Evolutionary conservation across 441 rosid species (phyloP).

Genomic region (Gossypium davidsonii): DNA sequence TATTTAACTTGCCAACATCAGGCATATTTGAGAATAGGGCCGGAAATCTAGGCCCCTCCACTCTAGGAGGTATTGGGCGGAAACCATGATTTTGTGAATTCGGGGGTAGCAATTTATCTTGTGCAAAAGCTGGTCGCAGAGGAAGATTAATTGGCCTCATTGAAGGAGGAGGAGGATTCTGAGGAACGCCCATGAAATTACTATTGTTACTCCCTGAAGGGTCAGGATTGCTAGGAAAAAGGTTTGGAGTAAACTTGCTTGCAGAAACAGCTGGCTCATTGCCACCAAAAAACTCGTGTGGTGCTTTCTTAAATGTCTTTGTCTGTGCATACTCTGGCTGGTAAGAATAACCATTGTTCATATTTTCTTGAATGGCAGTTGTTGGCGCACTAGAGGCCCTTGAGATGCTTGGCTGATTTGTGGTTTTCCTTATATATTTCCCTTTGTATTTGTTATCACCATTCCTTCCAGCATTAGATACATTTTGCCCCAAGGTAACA

Average conservation of each 20-base stretch:
- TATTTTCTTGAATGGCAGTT: constrained; percentile 32
- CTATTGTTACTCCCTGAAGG: constrained; percentile 27
- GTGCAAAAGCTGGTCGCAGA: constrained; percentile 35
- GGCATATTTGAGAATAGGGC: constrained; percentile 30
- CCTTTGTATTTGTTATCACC: constrained; percentile 35
- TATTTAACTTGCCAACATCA: constrained; percentile 43
- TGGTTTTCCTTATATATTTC: constrained; percentile 25
- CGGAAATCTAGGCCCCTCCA: constrained; percentile 33
- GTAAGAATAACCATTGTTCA: constrained; percentile 27
- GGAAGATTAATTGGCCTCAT: constrained; percentile 35
- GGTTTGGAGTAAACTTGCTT: constrained; percentile 29
- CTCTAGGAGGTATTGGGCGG: constrained; percentile 36
- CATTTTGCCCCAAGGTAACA: constrained; percentile 15
- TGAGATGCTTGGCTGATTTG: constrained; percentile 36
- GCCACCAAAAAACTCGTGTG: constrained; percentile 59
- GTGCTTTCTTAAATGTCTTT: constrained; percentile 67
- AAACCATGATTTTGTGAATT: constrained; percentile 32
- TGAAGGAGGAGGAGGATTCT: constrained; percentile 31
- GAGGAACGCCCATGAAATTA: constrained; percentile 32
- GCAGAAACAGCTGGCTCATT: constrained; percentile 36
- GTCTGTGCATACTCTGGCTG: constrained; percentile 36
- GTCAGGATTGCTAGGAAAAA: constrained; percentile 32
- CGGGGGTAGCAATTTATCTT: constrained; percentile 29
- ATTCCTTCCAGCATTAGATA: constrained; percentile 23
- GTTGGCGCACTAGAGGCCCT: constrained; percentile 38